Evolutionary conservation across 257 asterid genomes (phyloP).

Genomic region (Nicotiana undulata): DNA sequence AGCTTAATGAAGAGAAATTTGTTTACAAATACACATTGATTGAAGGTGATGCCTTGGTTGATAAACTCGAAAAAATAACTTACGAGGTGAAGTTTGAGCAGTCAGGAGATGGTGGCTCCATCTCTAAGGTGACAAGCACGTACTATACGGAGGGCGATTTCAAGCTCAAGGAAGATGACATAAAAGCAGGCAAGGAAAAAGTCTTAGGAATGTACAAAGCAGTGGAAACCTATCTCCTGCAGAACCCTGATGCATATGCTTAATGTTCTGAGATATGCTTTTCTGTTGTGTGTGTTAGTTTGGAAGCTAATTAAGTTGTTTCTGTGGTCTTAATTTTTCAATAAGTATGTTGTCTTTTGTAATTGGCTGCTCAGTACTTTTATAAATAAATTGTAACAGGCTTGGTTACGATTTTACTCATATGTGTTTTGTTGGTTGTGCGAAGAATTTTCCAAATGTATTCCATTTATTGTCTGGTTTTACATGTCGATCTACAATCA

Average conservation of each 20-base stretch:
- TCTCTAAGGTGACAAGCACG: constrained; percentile 33
- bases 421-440: too few species aligned
- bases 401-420: too few species aligned
- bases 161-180: constrained; percentile 26
- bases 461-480: too few species aligned
- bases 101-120: constrained; percentile 23
- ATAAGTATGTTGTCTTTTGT: too few species aligned
- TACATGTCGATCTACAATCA: too few species aligned
- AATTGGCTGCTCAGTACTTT: too few species aligned
- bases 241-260: neutral
- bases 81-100: constrained; percentile 21
- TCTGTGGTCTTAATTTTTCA: too few species aligned
- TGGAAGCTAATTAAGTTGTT: too few species aligned
- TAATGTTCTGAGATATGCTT: neutral
- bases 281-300: too few species aligned
- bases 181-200: neutral
- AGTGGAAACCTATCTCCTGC: neutral
- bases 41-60: neutral
- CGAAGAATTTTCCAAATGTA: too few species aligned
- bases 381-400: too few species aligned
- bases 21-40: neutral
- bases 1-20: neutral
- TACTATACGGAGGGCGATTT: constrained; percentile 29
- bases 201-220: neutral
- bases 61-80: neutral